Percentiles rank a stretch among this genome's conserved stretches.
These are phyloP conservation scores for Opeltia flavorubescens DNA, from an alignment of 495 filamentous ascomycete species.

Conservation along the genomic window DNA sequence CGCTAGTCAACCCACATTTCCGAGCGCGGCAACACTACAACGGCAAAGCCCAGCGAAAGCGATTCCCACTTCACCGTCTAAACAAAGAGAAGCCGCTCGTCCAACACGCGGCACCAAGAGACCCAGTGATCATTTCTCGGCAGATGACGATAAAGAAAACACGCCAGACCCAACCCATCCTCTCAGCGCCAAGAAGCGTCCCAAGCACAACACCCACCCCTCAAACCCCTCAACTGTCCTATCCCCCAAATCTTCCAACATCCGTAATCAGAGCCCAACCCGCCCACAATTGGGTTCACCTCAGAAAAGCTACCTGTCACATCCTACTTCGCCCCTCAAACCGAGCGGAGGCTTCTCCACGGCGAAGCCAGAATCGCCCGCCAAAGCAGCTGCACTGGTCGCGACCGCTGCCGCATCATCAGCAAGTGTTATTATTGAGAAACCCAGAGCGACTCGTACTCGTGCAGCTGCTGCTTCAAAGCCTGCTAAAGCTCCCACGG, in stretches of 20 bases:
- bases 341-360: conserved; percentile 24
- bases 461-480: conserved; percentile 19
- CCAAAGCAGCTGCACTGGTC: conserved; percentile 23
- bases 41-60: conserved; percentile 11
- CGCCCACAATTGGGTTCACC: conserved; percentile 29
- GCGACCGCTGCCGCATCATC: conserved; percentile 16
- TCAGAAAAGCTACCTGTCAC: conserved; percentile 34
- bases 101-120: conserved; percentile 32
- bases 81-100: conserved; percentile 5
- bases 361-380: conserved; percentile 29
- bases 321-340: conserved; percentile 41
- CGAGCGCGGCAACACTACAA: conserved; percentile 17
- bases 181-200: conserved; percentile 48
- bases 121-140: conserved; percentile 19
- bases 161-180: conserved; percentile 29
- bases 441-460: conserved; percentile 14
- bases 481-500: conserved; percentile 16
- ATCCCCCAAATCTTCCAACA: conserved; percentile 72
- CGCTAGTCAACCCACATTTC: conserved; percentile 18
- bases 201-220: conserved; percentile 20
- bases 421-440: conserved; percentile 12
- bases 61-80: not conserved
- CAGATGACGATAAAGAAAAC: conserved; percentile 73
- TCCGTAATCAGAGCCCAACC: conserved; percentile 43
- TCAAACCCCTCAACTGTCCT: conserved; percentile 43